Evolutionary conservation across 225 moss, liverwort and hornwort species (phyloP), one percentile per base, ranked within the genome.

Genomic region (Thuidium tamariscinum): DNA sequence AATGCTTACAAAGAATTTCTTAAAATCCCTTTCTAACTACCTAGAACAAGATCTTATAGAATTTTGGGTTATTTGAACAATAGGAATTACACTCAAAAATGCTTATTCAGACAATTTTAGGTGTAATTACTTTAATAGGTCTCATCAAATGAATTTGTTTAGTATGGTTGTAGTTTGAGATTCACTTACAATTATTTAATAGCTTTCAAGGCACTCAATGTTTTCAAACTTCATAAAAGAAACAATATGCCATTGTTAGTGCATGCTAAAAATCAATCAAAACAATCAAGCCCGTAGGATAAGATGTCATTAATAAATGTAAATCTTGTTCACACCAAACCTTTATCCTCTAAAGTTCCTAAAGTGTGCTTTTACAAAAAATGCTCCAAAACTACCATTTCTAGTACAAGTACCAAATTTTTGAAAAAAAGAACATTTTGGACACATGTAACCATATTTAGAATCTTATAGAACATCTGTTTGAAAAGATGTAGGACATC

Each of bases 81-180:
- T 14, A 13, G 2, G 2, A 67, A 37, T 13, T 6, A 36, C 22
- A 22, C 2, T 67, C 37, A 37, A 68, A 37, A 68, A 39, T 23
- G 23, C 39, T 39, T 68, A 23, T 23, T 39, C 22, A 7, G 2
- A 67, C 6, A 37, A 37, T 7, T 22, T 67, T 68, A 68, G 13
- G 0, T 39, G 39, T 2, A 39, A 23, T 67, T 67, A 39, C 1
- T 0, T 37, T 22, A 13, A 37, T 37, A 7, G 0, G 2, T 13
- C 7, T 36, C 37, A 66, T 66, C 12, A 36, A 19, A 21, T 21
- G 19, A 7, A 22, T 66, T 66, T 21, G 3, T 37, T 21, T 3
- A 3, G n/a, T 18, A 9, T 64, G 5, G 34, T 19, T n/a, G 10
- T n/a, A n/a, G 1, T 65, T n/a, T 65, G 65, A 65, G 19, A 65